These are phyloP conservation scores for Grosmannia clavigera DNA, from an alignment of 2,329 filamentous ascomycete species.

Conservation along the genomic window DNA sequence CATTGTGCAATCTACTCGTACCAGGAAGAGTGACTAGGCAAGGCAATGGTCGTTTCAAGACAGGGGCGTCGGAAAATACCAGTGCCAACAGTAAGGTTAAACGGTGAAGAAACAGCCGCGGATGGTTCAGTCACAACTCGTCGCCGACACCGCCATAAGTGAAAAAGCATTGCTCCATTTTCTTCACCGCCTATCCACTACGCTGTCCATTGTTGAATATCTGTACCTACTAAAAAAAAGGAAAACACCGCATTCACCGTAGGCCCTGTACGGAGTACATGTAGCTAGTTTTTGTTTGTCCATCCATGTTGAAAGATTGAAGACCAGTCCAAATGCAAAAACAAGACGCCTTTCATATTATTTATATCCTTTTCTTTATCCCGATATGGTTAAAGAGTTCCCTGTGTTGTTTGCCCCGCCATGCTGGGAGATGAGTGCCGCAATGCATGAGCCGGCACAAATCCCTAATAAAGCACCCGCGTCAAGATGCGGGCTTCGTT, in stretches of 20 bases:
- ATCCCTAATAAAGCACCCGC: constrained; percentile 30
- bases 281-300: background rate
- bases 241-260: background rate
- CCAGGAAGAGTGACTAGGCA: background rate
- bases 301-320: constrained; percentile 14
- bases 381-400: background rate
- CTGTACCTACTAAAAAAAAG: background rate
- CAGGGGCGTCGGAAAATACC: background rate
- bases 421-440: background rate
- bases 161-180: background rate
- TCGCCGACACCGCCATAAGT: background rate
- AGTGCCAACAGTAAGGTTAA: background rate
- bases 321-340: constrained; percentile 5
- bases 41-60: background rate
- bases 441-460: background rate
- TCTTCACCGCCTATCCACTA: background rate
- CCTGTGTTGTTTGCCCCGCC: background rate
- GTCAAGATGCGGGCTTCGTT: constrained; percentile 31
- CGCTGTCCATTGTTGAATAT: background rate
- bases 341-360: background rate
- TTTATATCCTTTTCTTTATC: background rate
- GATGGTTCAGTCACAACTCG: background rate
- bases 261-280: background rate
- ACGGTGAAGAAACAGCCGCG: background rate
- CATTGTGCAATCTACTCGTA: background rate